These are phyloP conservation scores for Melanomma pulvis-pyrius DNA, from an alignment of 495 filamentous ascomycete genomes.

Conservation along the genomic window DNA sequence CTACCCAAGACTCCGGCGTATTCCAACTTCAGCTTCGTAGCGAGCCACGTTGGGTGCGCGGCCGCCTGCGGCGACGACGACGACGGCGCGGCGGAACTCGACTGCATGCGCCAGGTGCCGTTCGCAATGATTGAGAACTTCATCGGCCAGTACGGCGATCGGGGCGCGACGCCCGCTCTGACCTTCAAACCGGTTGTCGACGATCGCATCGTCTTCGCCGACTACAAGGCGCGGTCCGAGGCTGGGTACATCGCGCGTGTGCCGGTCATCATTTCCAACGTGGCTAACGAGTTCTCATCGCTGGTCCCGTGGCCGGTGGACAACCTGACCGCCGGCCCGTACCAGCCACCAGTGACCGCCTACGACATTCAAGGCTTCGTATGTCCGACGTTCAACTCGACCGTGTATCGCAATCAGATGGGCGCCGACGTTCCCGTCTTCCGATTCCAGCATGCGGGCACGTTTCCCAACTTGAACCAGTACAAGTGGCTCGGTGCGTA, in stretches of 20 bases:
- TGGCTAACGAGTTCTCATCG: constrained; percentile 8
- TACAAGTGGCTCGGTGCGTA: constrained; percentile 56
- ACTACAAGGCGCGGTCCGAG: constrained; percentile 48
- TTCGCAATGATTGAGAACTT: constrained; percentile 47
- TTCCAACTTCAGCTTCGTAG: constrained; percentile 6
- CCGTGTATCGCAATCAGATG: neutral
- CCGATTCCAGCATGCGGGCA: constrained; percentile 57
- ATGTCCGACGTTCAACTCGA: constrained; percentile 42
- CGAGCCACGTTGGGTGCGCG: constrained; percentile 5
- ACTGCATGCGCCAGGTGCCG: constrained; percentile 51
- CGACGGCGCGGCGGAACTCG: constrained; percentile 42
- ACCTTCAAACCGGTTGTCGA: constrained; percentile 47
- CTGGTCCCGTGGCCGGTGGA: constrained; percentile 12
- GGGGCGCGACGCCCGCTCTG: constrained; percentile 17
- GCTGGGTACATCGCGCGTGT: constrained; percentile 19
- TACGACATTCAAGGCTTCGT: constrained; percentile 24
- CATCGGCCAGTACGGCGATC: constrained; percentile 35
- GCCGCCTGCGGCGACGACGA: constrained; percentile 40
- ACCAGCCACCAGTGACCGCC: constrained; percentile 33
- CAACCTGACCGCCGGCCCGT: constrained; percentile 42
- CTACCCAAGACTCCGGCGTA: neutral
- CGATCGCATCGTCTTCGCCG: constrained; percentile 46
- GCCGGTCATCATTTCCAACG: constrained; percentile 15
- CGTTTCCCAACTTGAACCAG: constrained; percentile 51
- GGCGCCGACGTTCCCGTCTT: constrained; percentile 35